Percentiles rank a stretch among this genome's conserved stretches.
phyloP scores from a whole-genome alignment of 768 basidiomycete species.

The Mycena haematopus region DNA sequence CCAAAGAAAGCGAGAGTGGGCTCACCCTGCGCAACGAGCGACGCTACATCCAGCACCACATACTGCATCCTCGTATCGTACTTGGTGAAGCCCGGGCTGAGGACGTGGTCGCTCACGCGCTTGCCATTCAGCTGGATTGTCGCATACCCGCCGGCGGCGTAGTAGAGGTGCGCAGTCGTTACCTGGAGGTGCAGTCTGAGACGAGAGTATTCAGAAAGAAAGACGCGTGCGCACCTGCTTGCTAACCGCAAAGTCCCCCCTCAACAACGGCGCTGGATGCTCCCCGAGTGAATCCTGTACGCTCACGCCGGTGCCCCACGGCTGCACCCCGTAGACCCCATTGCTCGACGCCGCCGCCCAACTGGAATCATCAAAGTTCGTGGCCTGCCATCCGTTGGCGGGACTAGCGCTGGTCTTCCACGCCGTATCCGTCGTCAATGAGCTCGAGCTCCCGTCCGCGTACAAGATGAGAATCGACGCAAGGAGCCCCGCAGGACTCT shows the following conservation, averaged over 20 bases:
- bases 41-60: constrained; percentile 34
- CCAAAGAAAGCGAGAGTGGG: background rate
- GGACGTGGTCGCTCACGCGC: constrained; percentile 36
- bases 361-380: constrained; percentile 31
- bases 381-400: constrained; percentile 27
- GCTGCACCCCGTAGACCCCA: constrained; percentile 32
- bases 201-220: too few relatives aligned
- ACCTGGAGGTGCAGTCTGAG: constrained; percentile 20
- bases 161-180: constrained; percentile 37
- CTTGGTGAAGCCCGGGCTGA: constrained; percentile 40
- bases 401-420: constrained; percentile 30
- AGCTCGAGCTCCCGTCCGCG: constrained; percentile 31
- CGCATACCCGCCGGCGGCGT: constrained; percentile 39
- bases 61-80: constrained; percentile 38
- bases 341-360: constrained; percentile 33
- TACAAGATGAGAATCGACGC: constrained; percentile 32
- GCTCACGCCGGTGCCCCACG: constrained; percentile 34
- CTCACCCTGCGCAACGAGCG: constrained; percentile 9
- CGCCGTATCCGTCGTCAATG: constrained; percentile 32
- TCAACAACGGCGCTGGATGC: constrained; percentile 39
- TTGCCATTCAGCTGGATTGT: constrained; percentile 37
- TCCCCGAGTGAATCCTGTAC: constrained; percentile 35
- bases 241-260: constrained; percentile 32
- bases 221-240: constrained; percentile 6
- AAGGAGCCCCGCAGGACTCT: constrained; percentile 35